Conservation (phyloP, 2,329 filamentous ascomycete species). For the Metarhizium humberi region DNA sequence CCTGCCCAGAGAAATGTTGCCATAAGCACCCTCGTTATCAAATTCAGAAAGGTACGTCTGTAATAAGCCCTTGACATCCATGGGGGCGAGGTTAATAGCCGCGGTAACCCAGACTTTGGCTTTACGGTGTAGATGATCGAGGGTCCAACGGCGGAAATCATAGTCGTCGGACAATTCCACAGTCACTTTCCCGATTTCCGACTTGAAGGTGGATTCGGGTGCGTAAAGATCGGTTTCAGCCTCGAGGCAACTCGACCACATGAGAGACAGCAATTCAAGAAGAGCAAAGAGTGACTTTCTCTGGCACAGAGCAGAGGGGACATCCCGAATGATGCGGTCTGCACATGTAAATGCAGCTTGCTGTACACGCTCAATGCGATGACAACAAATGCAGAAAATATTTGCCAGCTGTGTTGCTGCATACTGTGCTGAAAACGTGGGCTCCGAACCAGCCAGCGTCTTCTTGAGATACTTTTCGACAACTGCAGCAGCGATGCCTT, state of each 20-base stretch:
- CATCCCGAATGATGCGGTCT: constrained; percentile 72
- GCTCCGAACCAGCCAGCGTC: constrained; percentile 60
- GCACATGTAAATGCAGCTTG: constrained; percentile 76
- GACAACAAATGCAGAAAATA: constrained; percentile 84
- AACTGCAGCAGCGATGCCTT: constrained; percentile 54
- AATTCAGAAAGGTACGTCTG: constrained; percentile 96
- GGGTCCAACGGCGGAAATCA: constrained; percentile 65
- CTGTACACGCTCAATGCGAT: constrained; percentile 86
- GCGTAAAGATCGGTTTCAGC: constrained; percentile 91
- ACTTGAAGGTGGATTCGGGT: constrained; percentile 73
- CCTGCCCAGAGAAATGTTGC: constrained; percentile 82
- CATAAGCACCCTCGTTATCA: constrained; percentile 82
- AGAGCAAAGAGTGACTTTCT: constrained; percentile 85
- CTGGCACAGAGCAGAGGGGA: constrained; percentile 86
- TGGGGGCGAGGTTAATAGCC: constrained; percentile 74
- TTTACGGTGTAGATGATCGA: constrained; percentile 67
- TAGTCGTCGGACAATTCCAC: constrained; percentile 95
- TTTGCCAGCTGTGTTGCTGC: constrained; percentile 79
- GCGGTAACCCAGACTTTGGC: constrained; percentile 73
- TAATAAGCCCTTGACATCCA: constrained; percentile 89
- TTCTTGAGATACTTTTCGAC: constrained; percentile 72
- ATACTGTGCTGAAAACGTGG: constrained; percentile 81
- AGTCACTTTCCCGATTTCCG: constrained; percentile 65
- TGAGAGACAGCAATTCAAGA: constrained; percentile 80
- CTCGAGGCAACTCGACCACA: constrained; percentile 93